Conservation (phyloP, 305 asterid species). For the Solanum hybrid region DNA sequence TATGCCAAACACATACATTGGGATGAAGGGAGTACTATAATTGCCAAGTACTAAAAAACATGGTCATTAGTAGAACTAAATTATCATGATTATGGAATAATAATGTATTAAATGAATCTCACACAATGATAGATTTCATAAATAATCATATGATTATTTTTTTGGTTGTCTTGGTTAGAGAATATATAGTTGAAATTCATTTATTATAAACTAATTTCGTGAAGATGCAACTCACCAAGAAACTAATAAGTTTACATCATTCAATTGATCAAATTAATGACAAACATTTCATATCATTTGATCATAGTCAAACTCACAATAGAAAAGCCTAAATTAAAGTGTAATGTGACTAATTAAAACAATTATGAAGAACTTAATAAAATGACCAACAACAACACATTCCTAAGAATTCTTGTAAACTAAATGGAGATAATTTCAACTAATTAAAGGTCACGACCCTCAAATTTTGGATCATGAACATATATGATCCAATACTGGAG, state of each 20-base stretch:
- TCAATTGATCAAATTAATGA: neutral
- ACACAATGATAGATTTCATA: neutral
- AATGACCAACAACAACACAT: neutral
- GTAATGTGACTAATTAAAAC: neutral
- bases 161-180: neutral
- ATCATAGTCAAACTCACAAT: neutral
- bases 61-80: neutral
- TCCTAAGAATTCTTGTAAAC: neutral
- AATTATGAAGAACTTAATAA: neutral
- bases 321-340: neutral
- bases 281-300: neutral
- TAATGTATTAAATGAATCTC: neutral
- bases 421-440: neutral
- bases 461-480: neutral
- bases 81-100: neutral
- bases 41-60: neutral
- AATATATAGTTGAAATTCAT: neutral
- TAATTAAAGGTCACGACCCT: neutral
- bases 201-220: neutral
- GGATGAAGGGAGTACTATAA: neutral
- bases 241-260: neutral
- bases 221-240: neutral
- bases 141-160: neutral
- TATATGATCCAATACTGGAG: neutral
- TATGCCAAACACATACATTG: neutral